Base-by-base conservation (phyloP, 306 rosid genomes). In the Astragalus membranaceus region DNA sequence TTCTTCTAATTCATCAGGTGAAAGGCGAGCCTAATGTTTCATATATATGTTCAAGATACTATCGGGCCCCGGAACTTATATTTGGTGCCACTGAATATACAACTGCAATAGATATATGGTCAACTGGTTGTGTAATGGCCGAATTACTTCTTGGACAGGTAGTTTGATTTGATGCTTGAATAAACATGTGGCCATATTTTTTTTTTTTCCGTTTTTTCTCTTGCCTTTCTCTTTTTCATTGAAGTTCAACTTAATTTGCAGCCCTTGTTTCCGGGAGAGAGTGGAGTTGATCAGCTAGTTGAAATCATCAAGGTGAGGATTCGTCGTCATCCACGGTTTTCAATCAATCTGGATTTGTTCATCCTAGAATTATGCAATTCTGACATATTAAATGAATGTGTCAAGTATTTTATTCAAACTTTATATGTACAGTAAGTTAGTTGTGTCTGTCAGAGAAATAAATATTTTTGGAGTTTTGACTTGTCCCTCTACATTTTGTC, bases 101-200 rank as follows among this genome's bases (percentile, higher is more conserved):
- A 57, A 90, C 97, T 70, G 97, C 98, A 11, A 91, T 90, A 35
- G 98, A 94, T 80, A 94, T 94, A 81, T 94, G 98, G 98, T 94
- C 98, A 50, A 91, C 98, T 75, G 98, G 98, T 50, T 94, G 98
- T 75, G 98, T 94, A 70, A 94, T 91, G 98, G 97, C 98, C 66
- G 98, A 94, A 68, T 81, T 94, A 66, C 94, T 94, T 72, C 97
- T 94, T 57, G 98, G 98, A 69, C 96, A 94, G 97, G 98, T 94
- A 74, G 72, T 54, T 49, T 83, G 59, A 70, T 54, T 49, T 83
- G 59, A 70, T 64, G 52, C 59, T 64, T 20, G 26, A 67, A 81
- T 47, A 46, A 30, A 69, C 50, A 23, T 66, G 74, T 36, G 13
- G 8, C 10, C 14, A 47, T n/a, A 16, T 5, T 43, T 60, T 47